Evolutionary conservation across 1,284 basidiomycete genomes (phyloP), one percentile per base, ranked within the genome.

Genomic region (Cryptococcus jaspeensis): DNA sequence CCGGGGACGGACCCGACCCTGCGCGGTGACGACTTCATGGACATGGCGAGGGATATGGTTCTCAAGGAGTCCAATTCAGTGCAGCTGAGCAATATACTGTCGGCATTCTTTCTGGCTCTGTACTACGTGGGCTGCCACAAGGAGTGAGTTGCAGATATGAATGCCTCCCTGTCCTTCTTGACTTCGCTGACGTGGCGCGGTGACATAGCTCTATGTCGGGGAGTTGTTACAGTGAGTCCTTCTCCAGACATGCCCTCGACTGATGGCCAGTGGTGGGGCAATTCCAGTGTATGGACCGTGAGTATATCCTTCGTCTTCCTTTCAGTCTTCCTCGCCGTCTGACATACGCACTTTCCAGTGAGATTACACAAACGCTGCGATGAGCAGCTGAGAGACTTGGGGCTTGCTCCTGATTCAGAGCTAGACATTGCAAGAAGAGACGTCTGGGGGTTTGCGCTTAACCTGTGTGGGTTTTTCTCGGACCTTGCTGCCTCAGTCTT

Each of bases 401-500:
- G 57, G 5, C 35, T 59, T 7, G n/a, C 23, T 15, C 57, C 59
- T 11, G 61, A 59, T 35, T 55, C 47, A 2, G 56, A 58, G 13
- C 61, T 65, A 9, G 63, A 65, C 40, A 47, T 56, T 20, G 63
- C 63, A 11, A 49, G 63, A 23, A 38, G 63, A n/a, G 63, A 65
- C 25, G 54, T 59, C 9, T 63, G 58, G 46, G 59, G 60, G 2
- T 52, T 50, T 22, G 47, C 52, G 12, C 50, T 58, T 5, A 65
- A 65, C 28, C n/a, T 50, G 62, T 8, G 58, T 59, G 61, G n/a
- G 49, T 55, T 50, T 15, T 32, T 40, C 5, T 18, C 9, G 1
- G n/a, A n/a, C n/a, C n/a, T n/a, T n/a, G n/a, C n/a, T n/a, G n/a
- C n/a, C n/a, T n/a, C n/a, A n/a, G n/a, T n/a, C n/a, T n/a, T n/a